Evolutionary conservation across 345 rosid genomes (phyloP).

Genomic region (Populus pruinosa): DNA sequence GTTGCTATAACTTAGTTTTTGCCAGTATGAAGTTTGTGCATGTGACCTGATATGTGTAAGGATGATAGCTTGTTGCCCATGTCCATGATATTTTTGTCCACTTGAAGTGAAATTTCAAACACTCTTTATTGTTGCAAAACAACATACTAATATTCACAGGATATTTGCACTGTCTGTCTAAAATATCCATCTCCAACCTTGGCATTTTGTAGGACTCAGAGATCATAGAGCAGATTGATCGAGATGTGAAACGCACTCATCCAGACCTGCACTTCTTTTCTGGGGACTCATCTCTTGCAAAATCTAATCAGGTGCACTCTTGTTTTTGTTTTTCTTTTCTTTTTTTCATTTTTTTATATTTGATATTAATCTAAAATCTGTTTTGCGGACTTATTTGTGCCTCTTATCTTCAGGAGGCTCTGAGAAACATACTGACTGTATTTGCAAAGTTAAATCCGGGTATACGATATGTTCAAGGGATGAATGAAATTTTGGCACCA

Average conservation of each 20-base stretch:
- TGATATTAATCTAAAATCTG: conserved; percentile 1
- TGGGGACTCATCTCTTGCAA: conserved; percentile 74
- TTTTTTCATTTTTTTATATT: not conserved
- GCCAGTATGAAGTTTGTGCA: not conserved
- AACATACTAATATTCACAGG: not conserved
- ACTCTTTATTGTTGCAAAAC: not conserved
- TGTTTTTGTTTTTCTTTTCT: conserved; percentile 1
- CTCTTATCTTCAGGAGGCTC: conserved; percentile 61
- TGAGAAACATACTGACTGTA: conserved; percentile 64
- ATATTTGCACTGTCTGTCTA: not conserved
- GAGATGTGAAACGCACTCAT: conserved; percentile 96
- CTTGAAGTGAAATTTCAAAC: not conserved
- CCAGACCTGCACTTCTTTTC: conserved; percentile 94
- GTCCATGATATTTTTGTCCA: not conserved
- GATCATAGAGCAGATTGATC: conserved; percentile 87
- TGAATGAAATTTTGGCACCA: conserved; percentile 96
- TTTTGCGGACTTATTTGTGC: conserved; percentile 21
- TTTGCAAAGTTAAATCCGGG: conserved; percentile 98
- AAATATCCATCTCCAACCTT: conserved; percentile 11
- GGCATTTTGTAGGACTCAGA: conserved; percentile 65
- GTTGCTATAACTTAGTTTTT: not conserved
- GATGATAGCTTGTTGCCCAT: not conserved
- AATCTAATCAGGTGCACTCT: conserved; percentile 66
- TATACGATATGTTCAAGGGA: conserved; percentile 97
- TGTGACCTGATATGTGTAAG: not conserved